Percentiles rank a stretch among this genome's conserved stretches.
These are phyloP conservation scores for Citrullus amarus DNA, from an alignment of 306 rosid species.

Conservation along the genomic window DNA sequence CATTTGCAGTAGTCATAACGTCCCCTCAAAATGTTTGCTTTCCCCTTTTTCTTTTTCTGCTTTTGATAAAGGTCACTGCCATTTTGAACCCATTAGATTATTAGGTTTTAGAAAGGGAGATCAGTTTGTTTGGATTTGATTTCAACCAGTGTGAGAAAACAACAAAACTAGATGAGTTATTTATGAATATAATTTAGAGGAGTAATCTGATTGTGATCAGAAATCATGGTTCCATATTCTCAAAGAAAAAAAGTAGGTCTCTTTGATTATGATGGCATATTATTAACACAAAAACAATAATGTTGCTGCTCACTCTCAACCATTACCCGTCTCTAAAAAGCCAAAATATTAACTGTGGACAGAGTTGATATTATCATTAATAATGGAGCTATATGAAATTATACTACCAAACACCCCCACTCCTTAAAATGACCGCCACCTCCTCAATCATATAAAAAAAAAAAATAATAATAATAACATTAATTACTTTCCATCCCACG, in stretches of 20 bases:
- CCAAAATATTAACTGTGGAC: background rate
- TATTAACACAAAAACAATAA: background rate
- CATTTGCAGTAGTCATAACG: too few relatives aligned
- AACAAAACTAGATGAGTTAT: background rate
- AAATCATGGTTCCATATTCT: background rate
- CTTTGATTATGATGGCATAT: background rate
- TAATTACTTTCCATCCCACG: background rate
- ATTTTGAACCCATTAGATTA: background rate
- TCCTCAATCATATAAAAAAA: background rate
- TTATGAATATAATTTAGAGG: background rate
- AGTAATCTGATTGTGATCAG: background rate
- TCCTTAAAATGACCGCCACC: background rate
- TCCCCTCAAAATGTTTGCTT: background rate
- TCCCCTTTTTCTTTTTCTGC: background rate
- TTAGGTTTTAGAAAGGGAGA: background rate
- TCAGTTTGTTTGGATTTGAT: background rate
- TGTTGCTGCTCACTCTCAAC: background rate
- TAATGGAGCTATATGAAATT: conserved; percentile 2
- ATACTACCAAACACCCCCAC: background rate
- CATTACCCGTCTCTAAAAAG: background rate
- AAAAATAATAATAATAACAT: background rate
- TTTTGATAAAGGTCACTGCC: background rate
- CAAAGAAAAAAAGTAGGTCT: background rate
- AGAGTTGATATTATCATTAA: background rate
- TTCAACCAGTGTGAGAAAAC: background rate